Evolutionary conservation across 176 grass and related monocot species (phyloP).

Genomic region (Ensete ventricosum): DNA sequence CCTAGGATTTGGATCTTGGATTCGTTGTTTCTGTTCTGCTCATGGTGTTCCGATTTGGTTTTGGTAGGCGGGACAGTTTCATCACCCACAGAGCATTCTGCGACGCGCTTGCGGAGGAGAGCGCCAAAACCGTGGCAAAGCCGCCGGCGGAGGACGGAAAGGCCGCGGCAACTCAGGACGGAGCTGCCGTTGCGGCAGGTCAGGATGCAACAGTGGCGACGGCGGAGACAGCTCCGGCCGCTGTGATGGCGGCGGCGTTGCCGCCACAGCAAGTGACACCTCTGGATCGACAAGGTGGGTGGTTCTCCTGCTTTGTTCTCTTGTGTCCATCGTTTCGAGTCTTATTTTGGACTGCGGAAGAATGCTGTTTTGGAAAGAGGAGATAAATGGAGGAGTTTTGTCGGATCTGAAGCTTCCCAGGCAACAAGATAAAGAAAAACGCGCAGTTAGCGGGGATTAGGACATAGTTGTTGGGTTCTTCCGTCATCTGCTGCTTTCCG

Average conservation of each 20-base stretch:
- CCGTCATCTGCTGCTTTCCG: not conserved
- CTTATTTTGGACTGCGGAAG: conserved; percentile 8
- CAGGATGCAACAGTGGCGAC: not conserved
- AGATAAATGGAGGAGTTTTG: conserved; percentile 9
- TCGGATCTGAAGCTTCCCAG: conserved; percentile 15
- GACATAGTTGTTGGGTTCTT: conserved; percentile 8
- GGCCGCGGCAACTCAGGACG: not conserved
- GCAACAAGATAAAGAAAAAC: not conserved
- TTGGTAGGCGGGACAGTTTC: conserved; percentile 83
- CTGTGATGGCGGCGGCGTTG: conserved; percentile 8
- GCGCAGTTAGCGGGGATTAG: not conserved
- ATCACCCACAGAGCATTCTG: conserved; percentile 97
- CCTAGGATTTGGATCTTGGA: conserved; percentile 1
- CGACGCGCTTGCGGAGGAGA: conserved; percentile 89
- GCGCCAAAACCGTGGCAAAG: conserved; percentile 48
- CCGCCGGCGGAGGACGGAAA: conserved; percentile 18
- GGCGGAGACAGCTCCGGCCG: not conserved
- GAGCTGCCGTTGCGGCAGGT: not conserved
- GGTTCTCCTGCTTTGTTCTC: not conserved
- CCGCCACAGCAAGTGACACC: conserved; percentile 30
- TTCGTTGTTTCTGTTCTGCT: not conserved
- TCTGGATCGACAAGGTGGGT: conserved; percentile 8
- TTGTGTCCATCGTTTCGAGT: not conserved
- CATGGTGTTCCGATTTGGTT: not conserved
- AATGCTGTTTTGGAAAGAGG: conserved; percentile 1